A percentile compares a stretch with the other conserved stretches of the same genome.
phyloP scores from a whole-genome alignment of 176 grass and related monocot genomes.

The Carex pumila region DNA sequence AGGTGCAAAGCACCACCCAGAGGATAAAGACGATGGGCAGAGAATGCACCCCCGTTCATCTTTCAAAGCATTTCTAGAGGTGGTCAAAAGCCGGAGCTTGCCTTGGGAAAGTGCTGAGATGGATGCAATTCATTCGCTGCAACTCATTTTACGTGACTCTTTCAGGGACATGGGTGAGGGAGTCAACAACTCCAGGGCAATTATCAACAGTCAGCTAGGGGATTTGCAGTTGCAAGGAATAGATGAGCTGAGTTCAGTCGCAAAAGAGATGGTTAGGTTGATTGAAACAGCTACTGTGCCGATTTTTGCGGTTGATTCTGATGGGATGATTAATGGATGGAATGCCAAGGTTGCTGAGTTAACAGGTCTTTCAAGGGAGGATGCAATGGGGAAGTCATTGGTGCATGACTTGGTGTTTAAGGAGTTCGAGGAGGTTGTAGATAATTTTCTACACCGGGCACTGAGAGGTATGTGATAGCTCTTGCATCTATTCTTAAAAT shows the following conservation, averaged over 20 bases:
- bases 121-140: conserved; percentile 96
- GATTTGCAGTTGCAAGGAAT: conserved; percentile 78
- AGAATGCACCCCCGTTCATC: conserved; percentile 95
- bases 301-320: conserved; percentile 84
- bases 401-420: conserved; percentile 82
- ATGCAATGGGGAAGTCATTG: conserved; percentile 95
- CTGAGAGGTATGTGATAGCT: conserved; percentile 48
- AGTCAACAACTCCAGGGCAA: conserved; percentile 57
- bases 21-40: conserved; percentile 95
- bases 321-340: conserved; percentile 97
- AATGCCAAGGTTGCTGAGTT: conserved; percentile 87
- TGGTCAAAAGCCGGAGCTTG: conserved; percentile 86
- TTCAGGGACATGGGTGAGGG: conserved; percentile 60
- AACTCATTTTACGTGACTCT: conserved; percentile 80
- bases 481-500: background rate
- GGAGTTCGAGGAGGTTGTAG: conserved; percentile 58
- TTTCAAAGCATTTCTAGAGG: conserved; percentile 96
- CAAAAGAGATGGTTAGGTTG: conserved; percentile 91
- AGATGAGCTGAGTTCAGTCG: conserved; percentile 85
- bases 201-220: conserved; percentile 48
- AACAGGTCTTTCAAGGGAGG: conserved; percentile 78
- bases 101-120: conserved; percentile 96
- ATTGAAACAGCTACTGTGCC: conserved; percentile 93
- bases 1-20: conserved; percentile 89
- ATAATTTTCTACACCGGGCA: conserved; percentile 62